These are phyloP conservation scores for Earliella scabrosa DNA, from an alignment of 1,284 basidiomycete species.

Conservation along the genomic window DNA sequence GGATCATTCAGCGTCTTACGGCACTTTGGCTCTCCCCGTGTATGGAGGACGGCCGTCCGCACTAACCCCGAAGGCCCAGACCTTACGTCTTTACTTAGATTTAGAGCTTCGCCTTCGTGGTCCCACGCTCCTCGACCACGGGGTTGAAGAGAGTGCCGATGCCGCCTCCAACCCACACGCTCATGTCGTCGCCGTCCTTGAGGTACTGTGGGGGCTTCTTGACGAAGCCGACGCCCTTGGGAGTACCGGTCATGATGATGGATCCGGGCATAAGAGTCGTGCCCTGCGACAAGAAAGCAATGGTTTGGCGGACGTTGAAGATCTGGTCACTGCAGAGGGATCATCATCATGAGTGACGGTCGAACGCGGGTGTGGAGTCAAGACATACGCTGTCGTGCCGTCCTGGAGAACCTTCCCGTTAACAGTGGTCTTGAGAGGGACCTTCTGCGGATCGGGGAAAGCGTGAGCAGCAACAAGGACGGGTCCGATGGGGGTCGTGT, in stretches of 20 bases:
- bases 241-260: constrained; percentile 82
- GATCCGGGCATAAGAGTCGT: constrained; percentile 86
- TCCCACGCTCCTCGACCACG: constrained; percentile 65
- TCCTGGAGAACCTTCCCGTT: constrained; percentile 77
- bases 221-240: constrained; percentile 80
- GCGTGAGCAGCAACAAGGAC: constrained; percentile 69
- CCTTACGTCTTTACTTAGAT: too few relatives aligned
- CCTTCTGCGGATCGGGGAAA: constrained; percentile 71
- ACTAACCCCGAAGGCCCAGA: too few relatives aligned
- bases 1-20: constrained; percentile 7
- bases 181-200: constrained; percentile 76
- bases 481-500: constrained; percentile 79
- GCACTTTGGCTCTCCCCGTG: too few relatives aligned
- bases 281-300: constrained; percentile 83
- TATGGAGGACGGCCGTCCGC: too few relatives aligned
- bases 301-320: constrained; percentile 71
- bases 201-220: constrained; percentile 73
- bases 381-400: constrained; percentile 69
- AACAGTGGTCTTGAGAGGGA: constrained; percentile 68
- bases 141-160: constrained; percentile 79
- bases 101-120: constrained; percentile 47
- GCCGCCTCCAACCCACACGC: constrained; percentile 65
- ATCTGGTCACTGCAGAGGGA: constrained; percentile 62
- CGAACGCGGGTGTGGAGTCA: constrained; percentile 28
- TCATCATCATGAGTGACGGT: constrained; percentile 2